Base-by-base conservation (phyloP, 2,329 filamentous ascomycete genomes). In the Amylocarpus encephaloides region DNA sequence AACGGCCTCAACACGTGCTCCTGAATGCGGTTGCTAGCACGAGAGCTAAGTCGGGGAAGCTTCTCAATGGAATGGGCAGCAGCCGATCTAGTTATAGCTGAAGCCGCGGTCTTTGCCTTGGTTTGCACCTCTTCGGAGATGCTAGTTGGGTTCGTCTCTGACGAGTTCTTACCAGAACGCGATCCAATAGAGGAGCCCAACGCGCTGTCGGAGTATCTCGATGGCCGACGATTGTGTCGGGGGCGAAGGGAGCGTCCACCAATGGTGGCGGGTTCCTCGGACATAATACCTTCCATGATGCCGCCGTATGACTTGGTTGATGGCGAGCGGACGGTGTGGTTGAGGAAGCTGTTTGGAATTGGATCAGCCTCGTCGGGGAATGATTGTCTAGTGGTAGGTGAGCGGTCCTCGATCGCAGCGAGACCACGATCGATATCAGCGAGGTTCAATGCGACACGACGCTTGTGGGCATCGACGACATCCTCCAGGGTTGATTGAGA, bases 171-270 rank as follows among this genome's bases (percentile, higher is more conserved):
- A 49, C 71, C 73, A 49, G 70, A 68, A 32, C 72, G 76, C 43
- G 80, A 86, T 53, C 75, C 79, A 62, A 95, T 76, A 38, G 90
- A 95, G 39, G 88, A 86, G 46, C 91, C 91, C 56, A 96, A 75
- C 48, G 89, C 91, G 67, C 90, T 95, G 71, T 96, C 91, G 13
- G 88, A 93, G 63, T 82, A 79, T 64, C 83, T 77, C 39, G 74
- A 75, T 53, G 73, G 71, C 64, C 81, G 77, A 51, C 76, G 76
- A 45, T 70, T 66, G 30, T 62, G 72, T 52, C 77, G 77, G 56
- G 77, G 75, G 52, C 76, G 79, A 56, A 77, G 67, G 36, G 77
- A 70, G 54, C 74, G 73, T 76, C 69, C 54, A 74, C 62, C 66
- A 75, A 74, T 53, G 64, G 63, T 56, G 73, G 58, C 47, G 61